Percentiles rank a stretch among this genome's conserved stretches.
Evolutionary conservation across 192 early-diverging fungal genomes (phyloP).

Genomic region (Umbelopsis vinacea): DNA sequence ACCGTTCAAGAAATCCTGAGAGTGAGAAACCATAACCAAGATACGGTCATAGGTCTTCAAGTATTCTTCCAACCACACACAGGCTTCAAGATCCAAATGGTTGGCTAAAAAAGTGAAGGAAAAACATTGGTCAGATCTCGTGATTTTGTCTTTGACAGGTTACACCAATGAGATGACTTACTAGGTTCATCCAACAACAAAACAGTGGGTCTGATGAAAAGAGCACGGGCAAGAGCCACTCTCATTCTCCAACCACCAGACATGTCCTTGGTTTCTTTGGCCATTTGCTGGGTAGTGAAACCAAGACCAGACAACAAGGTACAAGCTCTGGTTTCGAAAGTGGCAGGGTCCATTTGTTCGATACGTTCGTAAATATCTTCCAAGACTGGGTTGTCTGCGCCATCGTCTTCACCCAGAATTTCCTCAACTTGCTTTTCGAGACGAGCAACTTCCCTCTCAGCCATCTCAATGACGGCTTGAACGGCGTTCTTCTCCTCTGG

Average conservation of each 20-base stretch:
- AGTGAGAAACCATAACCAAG: conserved; percentile 82
- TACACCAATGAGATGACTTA: conserved; percentile 3
- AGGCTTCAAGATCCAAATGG: conserved; percentile 78
- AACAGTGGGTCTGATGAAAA: conserved; percentile 81
- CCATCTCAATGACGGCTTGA: conserved; percentile 89
- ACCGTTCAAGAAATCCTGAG: conserved; percentile 74
- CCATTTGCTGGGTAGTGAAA: conserved; percentile 87
- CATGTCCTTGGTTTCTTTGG: conserved; percentile 92
- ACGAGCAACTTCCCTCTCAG: conserved; percentile 87
- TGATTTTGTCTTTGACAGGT: background rate
- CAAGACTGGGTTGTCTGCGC: conserved; percentile 84
- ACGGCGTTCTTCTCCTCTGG: conserved; percentile 92
- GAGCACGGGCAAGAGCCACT: conserved; percentile 93
- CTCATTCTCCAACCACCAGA: conserved; percentile 99
- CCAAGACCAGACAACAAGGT: conserved; percentile 94
- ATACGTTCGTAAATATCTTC: conserved; percentile 98
- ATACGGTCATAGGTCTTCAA: conserved; percentile 76
- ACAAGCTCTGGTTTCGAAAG: conserved; percentile 93
- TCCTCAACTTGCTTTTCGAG: conserved; percentile 94
- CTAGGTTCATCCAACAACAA: conserved; percentile 55
- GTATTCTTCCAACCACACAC: conserved; percentile 74
- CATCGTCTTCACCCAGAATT: conserved; percentile 76
- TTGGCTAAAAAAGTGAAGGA: conserved; percentile 29
- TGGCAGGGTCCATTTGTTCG: conserved; percentile 87
- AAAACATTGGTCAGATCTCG: background rate